phyloP scores from a whole-genome alignment of 1,284 basidiomycete species.

The Cryptococcus sp. region DNA sequence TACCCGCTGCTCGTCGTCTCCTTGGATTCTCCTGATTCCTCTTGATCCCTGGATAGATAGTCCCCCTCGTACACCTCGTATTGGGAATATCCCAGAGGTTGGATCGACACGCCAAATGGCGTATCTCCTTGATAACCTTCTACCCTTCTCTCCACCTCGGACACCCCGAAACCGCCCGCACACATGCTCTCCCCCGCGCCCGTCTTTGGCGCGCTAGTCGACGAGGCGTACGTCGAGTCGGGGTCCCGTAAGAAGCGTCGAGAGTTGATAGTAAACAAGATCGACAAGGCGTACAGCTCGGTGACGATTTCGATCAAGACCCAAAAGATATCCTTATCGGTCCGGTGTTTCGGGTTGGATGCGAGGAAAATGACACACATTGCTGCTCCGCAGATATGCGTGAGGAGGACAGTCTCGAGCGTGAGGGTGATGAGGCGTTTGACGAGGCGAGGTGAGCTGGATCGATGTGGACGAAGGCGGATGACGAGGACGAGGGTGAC shows the following conservation, averaged over 20 bases:
- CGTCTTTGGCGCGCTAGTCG: neutral
- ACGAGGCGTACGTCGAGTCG: neutral
- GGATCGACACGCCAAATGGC: neutral
- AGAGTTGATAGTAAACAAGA: conserved; percentile 36
- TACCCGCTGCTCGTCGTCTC: neutral
- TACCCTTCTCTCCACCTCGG: conserved; percentile 1
- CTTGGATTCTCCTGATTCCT: too few relatives aligned
- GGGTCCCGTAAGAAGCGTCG: conserved; percentile 1
- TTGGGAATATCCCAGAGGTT: neutral
- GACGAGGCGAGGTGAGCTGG: conserved; percentile 13
- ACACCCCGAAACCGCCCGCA: neutral
- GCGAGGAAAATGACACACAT: conserved; percentile 37
- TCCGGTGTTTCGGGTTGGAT: conserved; percentile 22
- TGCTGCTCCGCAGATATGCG: conserved; percentile 28
- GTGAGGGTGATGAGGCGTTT: conserved; percentile 24
- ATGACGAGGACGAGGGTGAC: conserved; percentile 24
- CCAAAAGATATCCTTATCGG: conserved; percentile 30
- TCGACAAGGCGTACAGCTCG: conserved; percentile 31
- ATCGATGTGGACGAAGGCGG: conserved; percentile 10
- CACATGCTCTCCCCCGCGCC: neutral
- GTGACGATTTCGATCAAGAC: conserved; percentile 31
- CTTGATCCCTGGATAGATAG: too few relatives aligned
- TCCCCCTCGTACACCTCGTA: neutral
- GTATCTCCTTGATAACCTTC: conserved; percentile 4
- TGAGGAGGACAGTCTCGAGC: conserved; percentile 34